Evolutionary conservation across 208 protist genomes (phyloP).

Genomic region (Leishmania amazonensis): DNA sequence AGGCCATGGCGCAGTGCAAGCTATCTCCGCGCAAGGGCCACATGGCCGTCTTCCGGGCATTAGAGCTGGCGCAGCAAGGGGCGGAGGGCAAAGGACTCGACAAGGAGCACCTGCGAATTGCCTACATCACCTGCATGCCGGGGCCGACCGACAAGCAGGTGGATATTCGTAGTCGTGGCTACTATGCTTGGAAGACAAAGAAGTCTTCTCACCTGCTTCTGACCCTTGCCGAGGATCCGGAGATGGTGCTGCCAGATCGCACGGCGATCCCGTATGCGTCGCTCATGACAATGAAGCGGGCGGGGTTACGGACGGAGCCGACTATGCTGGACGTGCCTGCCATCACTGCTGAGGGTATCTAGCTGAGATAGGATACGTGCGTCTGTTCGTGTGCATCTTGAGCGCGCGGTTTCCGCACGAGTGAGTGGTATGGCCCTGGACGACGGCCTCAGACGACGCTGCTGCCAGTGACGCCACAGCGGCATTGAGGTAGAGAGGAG

Average conservation of each 20-base stretch:
- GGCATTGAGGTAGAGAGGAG: background rate
- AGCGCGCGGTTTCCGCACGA: background rate
- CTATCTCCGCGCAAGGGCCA: conserved; percentile 87
- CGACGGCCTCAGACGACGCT: background rate
- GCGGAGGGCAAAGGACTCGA: conserved; percentile 88
- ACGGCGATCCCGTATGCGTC: conserved; percentile 85
- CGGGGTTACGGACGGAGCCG: conserved; percentile 64
- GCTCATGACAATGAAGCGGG: conserved; percentile 83
- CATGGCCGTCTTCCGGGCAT: conserved; percentile 78
- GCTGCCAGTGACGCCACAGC: background rate
- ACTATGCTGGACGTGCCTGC: conserved; percentile 85
- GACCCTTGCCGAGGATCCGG: conserved; percentile 86
- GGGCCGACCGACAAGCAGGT: conserved; percentile 92
- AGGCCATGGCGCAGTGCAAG: conserved; percentile 92
- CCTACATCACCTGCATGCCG: conserved; percentile 80
- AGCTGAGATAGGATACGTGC: background rate
- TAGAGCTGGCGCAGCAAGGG: conserved; percentile 88
- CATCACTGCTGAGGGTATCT: conserved; percentile 91
- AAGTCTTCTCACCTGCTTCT: conserved; percentile 84
- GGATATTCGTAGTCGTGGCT: conserved; percentile 86
- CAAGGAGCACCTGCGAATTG: conserved; percentile 87
- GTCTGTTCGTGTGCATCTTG: background rate
- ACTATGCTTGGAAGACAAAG: conserved; percentile 93
- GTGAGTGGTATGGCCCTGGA: background rate
- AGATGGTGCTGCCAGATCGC: conserved; percentile 91